Evolutionary conservation across 139 green algal genomes (phyloP).

Genomic region (Tetraselmis striata): DNA sequence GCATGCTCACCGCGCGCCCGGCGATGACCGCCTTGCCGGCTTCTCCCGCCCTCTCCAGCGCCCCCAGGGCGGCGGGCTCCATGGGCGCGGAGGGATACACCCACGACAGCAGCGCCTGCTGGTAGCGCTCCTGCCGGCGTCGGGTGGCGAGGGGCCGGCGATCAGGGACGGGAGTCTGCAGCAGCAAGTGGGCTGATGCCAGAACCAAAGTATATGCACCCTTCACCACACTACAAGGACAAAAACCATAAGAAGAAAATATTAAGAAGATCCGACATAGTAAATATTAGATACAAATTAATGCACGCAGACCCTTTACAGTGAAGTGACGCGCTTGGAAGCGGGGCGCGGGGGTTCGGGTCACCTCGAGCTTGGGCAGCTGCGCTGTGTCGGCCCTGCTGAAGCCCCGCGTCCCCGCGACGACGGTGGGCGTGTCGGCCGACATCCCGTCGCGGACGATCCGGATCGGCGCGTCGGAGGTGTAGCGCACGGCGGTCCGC

Average conservation of each 20-base stretch:
- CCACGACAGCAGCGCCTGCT: slow-evolving; percentile 37
- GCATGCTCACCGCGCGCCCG: not conserved
- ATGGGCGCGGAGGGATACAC: slow-evolving; percentile 28
- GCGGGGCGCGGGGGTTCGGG: no score
- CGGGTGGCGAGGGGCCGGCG: no score
- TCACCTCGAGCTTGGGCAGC: no score
- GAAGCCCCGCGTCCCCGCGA: not conserved
- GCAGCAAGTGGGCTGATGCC: no score
- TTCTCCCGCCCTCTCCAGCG: not conserved
- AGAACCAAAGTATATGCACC: no score
- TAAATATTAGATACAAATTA: no score
- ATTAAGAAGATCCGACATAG: no score
- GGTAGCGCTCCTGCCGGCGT: slow-evolving; percentile 29
- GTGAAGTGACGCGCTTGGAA: no score
- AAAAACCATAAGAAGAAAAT: no score
- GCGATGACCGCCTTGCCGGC: slow-evolving; percentile 8
- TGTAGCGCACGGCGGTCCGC: slow-evolving; percentile 8
- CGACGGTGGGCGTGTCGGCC: not conserved
- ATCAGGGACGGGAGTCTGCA: no score
- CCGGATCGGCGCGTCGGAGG: not conserved
- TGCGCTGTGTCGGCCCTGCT: not conserved
- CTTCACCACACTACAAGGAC: no score
- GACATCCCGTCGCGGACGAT: not conserved
- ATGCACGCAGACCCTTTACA: no score
- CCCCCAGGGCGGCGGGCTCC: not conserved